phyloP scores from a whole-genome alignment of 192 early-diverging fungal species.

The Podila clonocystis region DNA sequence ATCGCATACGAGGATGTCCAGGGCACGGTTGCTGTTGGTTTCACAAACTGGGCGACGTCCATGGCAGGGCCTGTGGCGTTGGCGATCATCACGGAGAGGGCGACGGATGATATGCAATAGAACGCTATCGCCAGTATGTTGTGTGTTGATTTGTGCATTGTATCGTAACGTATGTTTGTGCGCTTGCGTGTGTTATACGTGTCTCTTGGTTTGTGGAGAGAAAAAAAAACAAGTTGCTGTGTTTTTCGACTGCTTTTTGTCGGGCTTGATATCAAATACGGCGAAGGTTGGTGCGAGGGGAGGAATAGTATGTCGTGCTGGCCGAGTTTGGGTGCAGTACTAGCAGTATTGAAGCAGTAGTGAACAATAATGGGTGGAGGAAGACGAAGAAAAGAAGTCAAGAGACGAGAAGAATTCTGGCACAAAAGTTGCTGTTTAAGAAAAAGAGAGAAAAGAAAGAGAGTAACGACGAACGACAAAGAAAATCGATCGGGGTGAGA shows the following conservation, averaged over 20 bases:
- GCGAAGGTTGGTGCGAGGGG: too few species aligned
- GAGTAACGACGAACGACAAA: background rate
- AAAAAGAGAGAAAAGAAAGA: background rate
- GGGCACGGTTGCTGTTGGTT: background rate
- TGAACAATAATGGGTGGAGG: background rate
- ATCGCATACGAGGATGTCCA: background rate
- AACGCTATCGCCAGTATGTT: background rate
- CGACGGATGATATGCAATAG: background rate
- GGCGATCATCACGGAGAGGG: background rate
- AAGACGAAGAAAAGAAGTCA: background rate
- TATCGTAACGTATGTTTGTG: background rate
- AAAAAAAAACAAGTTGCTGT: background rate
- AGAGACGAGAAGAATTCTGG: background rate
- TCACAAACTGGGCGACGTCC: conserved; percentile 1
- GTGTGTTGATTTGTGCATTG: too few species aligned
- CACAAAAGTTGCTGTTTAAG: background rate
- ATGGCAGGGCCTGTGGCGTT: conserved; percentile 1
- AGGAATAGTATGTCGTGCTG: background rate
- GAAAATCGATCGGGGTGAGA: background rate
- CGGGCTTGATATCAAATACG: too few species aligned
- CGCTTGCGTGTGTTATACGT: background rate
- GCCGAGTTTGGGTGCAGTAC: background rate
- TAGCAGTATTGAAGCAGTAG: background rate
- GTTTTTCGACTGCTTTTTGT: background rate
- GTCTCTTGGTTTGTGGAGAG: background rate